Conservation (phyloP, 2,329 filamentous ascomycete species). For the Myriosclerotinia curreyana region DNA sequence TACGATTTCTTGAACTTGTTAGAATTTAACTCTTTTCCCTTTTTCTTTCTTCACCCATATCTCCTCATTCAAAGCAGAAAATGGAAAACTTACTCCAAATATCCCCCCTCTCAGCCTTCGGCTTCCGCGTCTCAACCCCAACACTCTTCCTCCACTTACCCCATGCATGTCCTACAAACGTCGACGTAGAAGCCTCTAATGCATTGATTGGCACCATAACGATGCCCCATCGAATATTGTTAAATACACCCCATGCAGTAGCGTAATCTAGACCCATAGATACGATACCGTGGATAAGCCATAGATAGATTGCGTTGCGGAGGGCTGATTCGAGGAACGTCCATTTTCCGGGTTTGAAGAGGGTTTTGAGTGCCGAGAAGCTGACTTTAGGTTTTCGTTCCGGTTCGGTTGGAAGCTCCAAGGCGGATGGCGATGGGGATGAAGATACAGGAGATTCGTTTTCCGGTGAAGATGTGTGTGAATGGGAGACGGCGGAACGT, state of each 20-base stretch:
- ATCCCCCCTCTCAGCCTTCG: conserved; percentile 39
- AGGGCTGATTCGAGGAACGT: conserved; percentile 64
- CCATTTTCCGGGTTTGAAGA: conserved; percentile 55
- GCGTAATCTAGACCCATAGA: conserved; percentile 62
- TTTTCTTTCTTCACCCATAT: neutral
- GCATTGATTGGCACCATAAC: conserved; percentile 71
- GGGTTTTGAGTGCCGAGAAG: conserved; percentile 46
- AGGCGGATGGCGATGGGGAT: neutral
- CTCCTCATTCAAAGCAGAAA: neutral
- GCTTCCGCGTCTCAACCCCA: conserved; percentile 35
- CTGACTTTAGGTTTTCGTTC: conserved; percentile 41
- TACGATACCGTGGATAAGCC: conserved; percentile 64
- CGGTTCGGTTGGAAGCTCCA: neutral
- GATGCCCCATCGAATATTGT: conserved; percentile 70
- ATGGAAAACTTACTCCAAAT: conserved; percentile 35
- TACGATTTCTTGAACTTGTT: conserved; percentile 42
- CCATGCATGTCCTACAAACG: conserved; percentile 67
- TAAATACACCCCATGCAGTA: conserved; percentile 72
- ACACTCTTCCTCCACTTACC: conserved; percentile 47
- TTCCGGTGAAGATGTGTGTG: neutral
- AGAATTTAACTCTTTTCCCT: neutral
- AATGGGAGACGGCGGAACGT: conserved; percentile 14
- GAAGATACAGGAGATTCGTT: neutral
- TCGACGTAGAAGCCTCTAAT: conserved; percentile 61
- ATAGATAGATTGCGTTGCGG: conserved; percentile 67